A percentile compares a stretch with the other conserved stretches of the same genome.
These are phyloP conservation scores for Tricholoma furcatifolium DNA, from an alignment of 768 basidiomycete genomes.

Conservation along the genomic window DNA sequence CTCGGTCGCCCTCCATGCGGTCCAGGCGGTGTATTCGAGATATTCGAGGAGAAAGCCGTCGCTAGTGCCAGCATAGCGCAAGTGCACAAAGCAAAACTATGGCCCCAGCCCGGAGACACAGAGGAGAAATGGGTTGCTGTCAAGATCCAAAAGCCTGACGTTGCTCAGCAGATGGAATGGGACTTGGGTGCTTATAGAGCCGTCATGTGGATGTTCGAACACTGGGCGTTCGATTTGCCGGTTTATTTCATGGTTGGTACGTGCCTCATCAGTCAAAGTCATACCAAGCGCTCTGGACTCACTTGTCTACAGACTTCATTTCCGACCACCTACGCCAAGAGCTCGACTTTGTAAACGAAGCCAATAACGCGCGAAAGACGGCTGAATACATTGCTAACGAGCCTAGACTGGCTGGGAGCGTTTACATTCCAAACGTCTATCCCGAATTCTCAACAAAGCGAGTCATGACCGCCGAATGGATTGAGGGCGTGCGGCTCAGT, in stretches of 20 bases:
- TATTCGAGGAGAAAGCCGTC: slow-evolving; percentile 73
- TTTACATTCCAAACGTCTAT: slow-evolving; percentile 78
- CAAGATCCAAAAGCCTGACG: slow-evolving; percentile 90
- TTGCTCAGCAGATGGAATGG: slow-evolving; percentile 84
- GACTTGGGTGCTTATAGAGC: slow-evolving; percentile 69
- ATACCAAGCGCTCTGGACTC: neutral
- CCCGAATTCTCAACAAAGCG: slow-evolving; percentile 70
- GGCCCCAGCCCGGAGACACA: slow-evolving; percentile 38
- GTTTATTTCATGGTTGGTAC: slow-evolving; percentile 76
- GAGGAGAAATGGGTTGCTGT: slow-evolving; percentile 80
- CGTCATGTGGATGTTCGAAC: slow-evolving; percentile 79
- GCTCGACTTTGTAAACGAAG: slow-evolving; percentile 80
- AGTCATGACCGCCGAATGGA: slow-evolving; percentile 86
- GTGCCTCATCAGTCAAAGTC: slow-evolving; percentile 22
- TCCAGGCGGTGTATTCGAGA: slow-evolving; percentile 72
- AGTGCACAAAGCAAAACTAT: slow-evolving; percentile 75
- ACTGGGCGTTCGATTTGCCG: slow-evolving; percentile 83
- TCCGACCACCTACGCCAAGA: slow-evolving; percentile 81
- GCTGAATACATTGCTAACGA: slow-evolving; percentile 68
- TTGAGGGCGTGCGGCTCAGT: slow-evolving; percentile 71
- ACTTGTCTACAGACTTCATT: slow-evolving; percentile 55
- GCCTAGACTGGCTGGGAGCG: slow-evolving; percentile 64
- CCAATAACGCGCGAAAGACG: slow-evolving; percentile 71
- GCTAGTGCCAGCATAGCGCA: slow-evolving; percentile 93
- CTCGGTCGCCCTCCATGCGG: slow-evolving; percentile 65